phyloP scores from a whole-genome alignment of 148 eudicot genomes.

The Beta vulgaris region DNA sequence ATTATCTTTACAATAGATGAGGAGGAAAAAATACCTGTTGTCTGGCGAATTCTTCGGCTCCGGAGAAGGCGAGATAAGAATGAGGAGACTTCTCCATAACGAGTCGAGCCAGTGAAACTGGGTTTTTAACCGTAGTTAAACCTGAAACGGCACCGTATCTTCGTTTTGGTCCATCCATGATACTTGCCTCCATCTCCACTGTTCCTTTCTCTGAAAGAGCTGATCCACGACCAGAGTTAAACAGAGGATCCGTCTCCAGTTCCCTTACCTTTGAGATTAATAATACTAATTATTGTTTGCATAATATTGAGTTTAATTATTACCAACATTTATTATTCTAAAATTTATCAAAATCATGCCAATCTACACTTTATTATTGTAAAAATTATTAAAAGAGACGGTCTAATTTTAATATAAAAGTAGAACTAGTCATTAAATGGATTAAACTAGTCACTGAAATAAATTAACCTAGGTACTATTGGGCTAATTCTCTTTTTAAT shows the following conservation, averaged over 20 bases:
- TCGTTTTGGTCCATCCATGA: slow-evolving; percentile 71
- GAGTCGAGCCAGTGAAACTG: slow-evolving; percentile 67
- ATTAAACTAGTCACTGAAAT: no score
- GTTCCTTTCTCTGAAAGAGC: slow-evolving; percentile 70
- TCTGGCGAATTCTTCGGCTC: slow-evolving; percentile 79
- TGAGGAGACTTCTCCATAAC: slow-evolving; percentile 91
- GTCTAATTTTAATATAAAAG: no score
- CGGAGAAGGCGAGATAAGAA: slow-evolving; percentile 76
- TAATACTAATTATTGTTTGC: no score
- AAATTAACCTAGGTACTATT: no score
- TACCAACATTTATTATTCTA: no score
- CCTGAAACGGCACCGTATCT: slow-evolving; percentile 90
- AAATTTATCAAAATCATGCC: no score
- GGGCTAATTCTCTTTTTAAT: no score
- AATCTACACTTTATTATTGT: no score
- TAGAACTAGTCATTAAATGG: no score
- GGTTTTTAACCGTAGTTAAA: slow-evolving; percentile 70
- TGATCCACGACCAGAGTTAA: slow-evolving; percentile 89
- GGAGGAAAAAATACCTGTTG: slow-evolving; percentile 41
- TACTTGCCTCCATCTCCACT: slow-evolving; percentile 97
- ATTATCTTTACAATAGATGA: no score
- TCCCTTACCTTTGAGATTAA: slow-evolving; percentile 85
- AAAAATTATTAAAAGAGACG: no score
- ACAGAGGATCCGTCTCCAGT: slow-evolving; percentile 71
- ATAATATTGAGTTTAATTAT: no score